These are phyloP conservation scores for Toxicodendron radicans DNA, from an alignment of 345 rosid genomes.

Conservation along the genomic window DNA sequence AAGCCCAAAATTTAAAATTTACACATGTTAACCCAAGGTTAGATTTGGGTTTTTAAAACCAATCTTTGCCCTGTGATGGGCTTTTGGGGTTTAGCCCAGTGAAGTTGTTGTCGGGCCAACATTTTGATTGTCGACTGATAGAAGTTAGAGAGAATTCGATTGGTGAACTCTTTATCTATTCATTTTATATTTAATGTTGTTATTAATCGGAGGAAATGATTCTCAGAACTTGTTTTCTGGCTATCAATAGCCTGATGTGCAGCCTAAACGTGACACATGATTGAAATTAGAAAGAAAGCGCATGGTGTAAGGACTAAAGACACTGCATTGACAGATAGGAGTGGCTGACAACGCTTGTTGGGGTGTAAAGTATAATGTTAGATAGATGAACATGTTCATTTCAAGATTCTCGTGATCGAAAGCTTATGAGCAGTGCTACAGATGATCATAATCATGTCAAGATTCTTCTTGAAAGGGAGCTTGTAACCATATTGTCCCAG, in stretches of 20 bases:
- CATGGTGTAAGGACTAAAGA: constrained; percentile 2
- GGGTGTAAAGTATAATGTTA: background rate
- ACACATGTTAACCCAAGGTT: too few species aligned
- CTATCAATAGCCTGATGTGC: background rate
- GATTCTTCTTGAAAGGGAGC: too few species aligned
- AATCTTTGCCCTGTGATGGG: background rate
- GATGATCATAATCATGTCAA: too few species aligned
- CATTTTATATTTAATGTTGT: background rate
- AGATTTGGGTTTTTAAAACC: background rate
- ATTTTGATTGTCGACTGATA: too few species aligned
- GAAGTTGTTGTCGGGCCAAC: background rate
- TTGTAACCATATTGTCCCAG: too few species aligned
- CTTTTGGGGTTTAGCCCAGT: background rate
- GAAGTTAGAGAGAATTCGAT: background rate
- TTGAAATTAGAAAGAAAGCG: background rate
- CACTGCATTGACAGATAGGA: background rate
- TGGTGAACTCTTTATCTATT: background rate
- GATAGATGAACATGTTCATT: background rate
- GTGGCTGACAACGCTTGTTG: background rate
- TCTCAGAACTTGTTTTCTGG: background rate
- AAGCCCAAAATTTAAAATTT: too few species aligned
- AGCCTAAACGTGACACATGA: background rate
- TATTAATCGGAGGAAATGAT: background rate
- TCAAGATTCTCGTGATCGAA: background rate
- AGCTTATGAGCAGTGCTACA: too few species aligned